Evolutionary conservation across 768 basidiomycete species (phyloP).

Genomic region (Leccinum pellstonianum): DNA sequence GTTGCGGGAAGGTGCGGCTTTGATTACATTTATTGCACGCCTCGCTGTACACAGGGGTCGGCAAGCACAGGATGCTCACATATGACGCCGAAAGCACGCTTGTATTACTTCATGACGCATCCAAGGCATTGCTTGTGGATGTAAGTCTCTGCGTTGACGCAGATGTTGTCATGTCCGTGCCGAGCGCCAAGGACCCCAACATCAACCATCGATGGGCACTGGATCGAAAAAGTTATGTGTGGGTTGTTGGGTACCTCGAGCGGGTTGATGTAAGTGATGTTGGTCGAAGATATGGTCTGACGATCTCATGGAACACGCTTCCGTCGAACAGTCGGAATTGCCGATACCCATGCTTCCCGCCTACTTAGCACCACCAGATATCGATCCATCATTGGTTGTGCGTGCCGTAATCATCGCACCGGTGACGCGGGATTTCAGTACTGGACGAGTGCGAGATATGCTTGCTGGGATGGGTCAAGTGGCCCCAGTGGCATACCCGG

Average conservation of each 20-base stretch:
- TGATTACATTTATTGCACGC: conserved; percentile 17
- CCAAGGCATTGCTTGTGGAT: conserved; percentile 56
- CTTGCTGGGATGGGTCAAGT: conserved; percentile 23
- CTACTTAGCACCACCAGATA: conserved; percentile 38
- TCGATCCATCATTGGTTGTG: conserved; percentile 47
- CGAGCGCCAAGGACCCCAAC: conserved; percentile 5
- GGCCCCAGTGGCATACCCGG: conserved; percentile 22
- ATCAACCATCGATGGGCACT: conserved; percentile 44
- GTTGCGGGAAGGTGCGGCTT: conserved; percentile 55
- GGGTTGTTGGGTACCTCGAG: conserved; percentile 62
- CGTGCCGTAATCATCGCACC: conserved; percentile 53
- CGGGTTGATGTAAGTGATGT: conserved; percentile 38
- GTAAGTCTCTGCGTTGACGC: conserved; percentile 49
- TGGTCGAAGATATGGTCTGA: conserved; percentile 5
- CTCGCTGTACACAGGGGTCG: conserved; percentile 10
- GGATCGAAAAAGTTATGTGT: conserved; percentile 50
- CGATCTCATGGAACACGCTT: conserved; percentile 18
- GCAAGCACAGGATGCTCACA: conserved; percentile 47
- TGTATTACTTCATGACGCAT: conserved; percentile 49
- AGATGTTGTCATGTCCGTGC: conserved; percentile 15
- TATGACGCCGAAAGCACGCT: conserved; percentile 51
- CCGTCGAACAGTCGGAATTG: conserved; percentile 35
- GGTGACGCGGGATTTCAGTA: conserved; percentile 45
- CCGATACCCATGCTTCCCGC: conserved; percentile 44
- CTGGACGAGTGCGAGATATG: conserved; percentile 22